These are phyloP conservation scores for Sphagnum tenellum DNA, from an alignment of 225 moss, liverwort and hornwort species.

Conservation along the genomic window DNA sequence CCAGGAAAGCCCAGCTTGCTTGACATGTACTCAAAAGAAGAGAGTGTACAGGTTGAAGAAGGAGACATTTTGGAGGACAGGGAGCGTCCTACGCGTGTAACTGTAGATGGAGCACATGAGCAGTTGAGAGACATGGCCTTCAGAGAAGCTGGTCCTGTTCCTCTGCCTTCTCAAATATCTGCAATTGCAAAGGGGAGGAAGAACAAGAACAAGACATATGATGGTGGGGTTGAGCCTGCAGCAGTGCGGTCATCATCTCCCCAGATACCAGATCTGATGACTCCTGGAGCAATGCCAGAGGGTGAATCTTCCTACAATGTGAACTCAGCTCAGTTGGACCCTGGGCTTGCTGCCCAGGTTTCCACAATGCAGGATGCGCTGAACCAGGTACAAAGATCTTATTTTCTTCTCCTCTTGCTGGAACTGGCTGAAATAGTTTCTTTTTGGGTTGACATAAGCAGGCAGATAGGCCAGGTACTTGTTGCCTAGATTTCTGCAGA, in stretches of 20 bases:
- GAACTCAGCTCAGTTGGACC: slow-evolving; percentile 30
- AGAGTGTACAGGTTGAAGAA: slow-evolving; percentile 54
- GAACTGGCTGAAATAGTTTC: too few relatives aligned
- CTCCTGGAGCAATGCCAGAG: slow-evolving; percentile 37
- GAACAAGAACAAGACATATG: slow-evolving; percentile 94
- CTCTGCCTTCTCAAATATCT: slow-evolving; percentile 49
- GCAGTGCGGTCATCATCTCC: slow-evolving; percentile 39
- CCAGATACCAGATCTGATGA: slow-evolving; percentile 30
- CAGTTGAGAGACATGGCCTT: slow-evolving; percentile 44
- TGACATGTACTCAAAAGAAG: slow-evolving; percentile 37
- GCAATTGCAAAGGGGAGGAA: slow-evolving; percentile 75
- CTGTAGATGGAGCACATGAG: slow-evolving; percentile 56
- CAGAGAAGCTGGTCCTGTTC: slow-evolving; percentile 29
- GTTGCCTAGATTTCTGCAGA: too few relatives aligned
- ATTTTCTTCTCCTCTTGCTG: too few relatives aligned
- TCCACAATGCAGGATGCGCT: slow-evolving; percentile 84
- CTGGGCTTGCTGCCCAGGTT: slow-evolving; percentile 58
- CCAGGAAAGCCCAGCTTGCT: slow-evolving; percentile 4
- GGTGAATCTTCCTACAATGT: slow-evolving; percentile 46
- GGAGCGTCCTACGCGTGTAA: slow-evolving; percentile 38
- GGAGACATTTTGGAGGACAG: slow-evolving; percentile 40
- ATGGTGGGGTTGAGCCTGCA: slow-evolving; percentile 28
- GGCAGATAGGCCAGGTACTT: too few relatives aligned
- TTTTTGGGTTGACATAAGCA: too few relatives aligned
- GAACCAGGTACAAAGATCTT: slow-evolving; percentile 44